phyloP scores from a whole-genome alignment of 2,329 filamentous ascomycete genomes.

The Parastagonospora nodorum region DNA sequence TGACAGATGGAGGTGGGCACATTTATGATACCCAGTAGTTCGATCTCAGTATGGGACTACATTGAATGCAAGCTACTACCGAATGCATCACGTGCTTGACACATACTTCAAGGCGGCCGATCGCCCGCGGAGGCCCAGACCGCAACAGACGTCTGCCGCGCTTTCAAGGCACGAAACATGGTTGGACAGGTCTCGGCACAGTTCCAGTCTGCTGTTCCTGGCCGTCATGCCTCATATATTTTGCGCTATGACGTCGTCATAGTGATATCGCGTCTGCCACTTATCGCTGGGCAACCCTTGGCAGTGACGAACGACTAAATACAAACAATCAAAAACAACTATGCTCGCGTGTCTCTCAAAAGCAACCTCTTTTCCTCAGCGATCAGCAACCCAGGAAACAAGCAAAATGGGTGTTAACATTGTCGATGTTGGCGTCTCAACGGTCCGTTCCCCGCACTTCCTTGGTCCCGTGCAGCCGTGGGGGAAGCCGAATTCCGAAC shows the following conservation, averaged over 20 bases:
- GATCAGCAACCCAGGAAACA: neutral
- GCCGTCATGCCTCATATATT: neutral
- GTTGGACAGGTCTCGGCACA: neutral
- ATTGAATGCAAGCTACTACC: neutral
- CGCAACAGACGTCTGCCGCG: neutral
- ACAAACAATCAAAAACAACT: constrained; percentile 7
- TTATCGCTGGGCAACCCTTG: constrained; percentile 18
- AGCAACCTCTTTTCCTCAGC: neutral
- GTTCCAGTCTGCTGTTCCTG: constrained; percentile 1
- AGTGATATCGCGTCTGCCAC: constrained; percentile 14
- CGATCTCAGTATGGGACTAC: neutral
- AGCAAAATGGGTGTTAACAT: constrained; percentile 17
- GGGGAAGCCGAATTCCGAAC: constrained; percentile 4
- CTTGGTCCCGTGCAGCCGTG: neutral
- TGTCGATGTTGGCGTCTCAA: constrained; percentile 21
- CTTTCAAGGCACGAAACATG: neutral
- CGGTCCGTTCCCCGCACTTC: constrained; percentile 12
- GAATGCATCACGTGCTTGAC: neutral
- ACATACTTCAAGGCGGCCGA: neutral
- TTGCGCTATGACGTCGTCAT: constrained; percentile 27
- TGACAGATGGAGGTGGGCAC: neutral
- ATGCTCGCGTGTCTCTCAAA: neutral
- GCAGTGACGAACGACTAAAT: constrained; percentile 8
- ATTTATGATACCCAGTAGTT: too few species aligned
- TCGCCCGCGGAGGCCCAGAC: constrained; percentile 2